Evolutionary conservation across 75 land plant genomes (phyloP), one percentile per base, ranked within the genome.

Genomic region (Chamaecyparis obtusa): DNA sequence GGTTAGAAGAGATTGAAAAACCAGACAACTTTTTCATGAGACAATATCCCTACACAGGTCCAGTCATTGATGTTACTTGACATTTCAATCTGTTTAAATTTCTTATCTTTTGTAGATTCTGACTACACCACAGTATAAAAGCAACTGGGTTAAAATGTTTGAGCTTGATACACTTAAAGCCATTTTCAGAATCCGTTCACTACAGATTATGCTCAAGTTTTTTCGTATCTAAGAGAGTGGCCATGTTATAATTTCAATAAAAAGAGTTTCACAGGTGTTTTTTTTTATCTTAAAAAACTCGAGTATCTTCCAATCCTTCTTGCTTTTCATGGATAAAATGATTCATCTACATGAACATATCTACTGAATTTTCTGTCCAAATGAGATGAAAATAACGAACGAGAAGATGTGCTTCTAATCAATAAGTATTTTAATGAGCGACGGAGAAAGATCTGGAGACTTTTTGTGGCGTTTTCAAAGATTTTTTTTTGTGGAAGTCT

Each of bases 1-100:
- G 51, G 83, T 46, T 81, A n/a, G 83, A 46, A 81, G 49, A 81
- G 83, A n/a, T 81, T 11, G 83, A 46, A 46, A 81, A 27, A n/a
- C 83, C 83, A 46, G 51, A 27, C 0, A 81, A 81, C n/a, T 81
- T 44, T 41, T 19, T 46, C 83, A 44, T 81, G 21, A 81, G 51
- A 81, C 49, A 13, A 19, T 49, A 46, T 24, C 54, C 2, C 2
- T 81, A 81, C 48, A 13, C 33, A 81, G 83, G 83, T 13, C 54
- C 83, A 21, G 5, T n/a, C 11, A 46, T 81, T 81, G 32, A 46
- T 43, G 27, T 46, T 81, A 81, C n/a, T 64, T 64, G 69, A 64
- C 69, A 64, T 64, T 27, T 24, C 69, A 64, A 21, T 24, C 69
- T 3, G n/a, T 64, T 64, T 27, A 64, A 1, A 24, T 64, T 64